Conservation (phyloP, 192 early-diverging fungal genomes). For the Mortierella hygrophila region DNA sequence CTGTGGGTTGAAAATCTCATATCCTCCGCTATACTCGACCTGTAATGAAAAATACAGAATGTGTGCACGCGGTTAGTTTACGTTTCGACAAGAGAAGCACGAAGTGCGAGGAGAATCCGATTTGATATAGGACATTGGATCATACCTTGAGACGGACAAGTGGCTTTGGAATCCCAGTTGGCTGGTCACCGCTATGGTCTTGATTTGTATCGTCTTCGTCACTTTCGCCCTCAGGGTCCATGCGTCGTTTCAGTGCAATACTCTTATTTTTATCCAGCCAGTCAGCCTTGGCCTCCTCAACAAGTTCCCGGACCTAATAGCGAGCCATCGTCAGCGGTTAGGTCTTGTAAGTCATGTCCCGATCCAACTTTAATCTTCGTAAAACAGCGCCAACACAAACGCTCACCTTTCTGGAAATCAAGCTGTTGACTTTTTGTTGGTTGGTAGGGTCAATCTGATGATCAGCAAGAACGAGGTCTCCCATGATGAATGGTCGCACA, state of each 20-base stretch:
- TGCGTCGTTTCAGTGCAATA: slow-evolving; percentile 28
- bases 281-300: slow-evolving; percentile 72
- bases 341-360: not conserved
- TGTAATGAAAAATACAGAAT: not conserved
- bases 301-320: slow-evolving; percentile 68
- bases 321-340: not conserved
- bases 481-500: slow-evolving; percentile 91
- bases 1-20: slow-evolving; percentile 86
- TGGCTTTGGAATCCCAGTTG: slow-evolving; percentile 61
- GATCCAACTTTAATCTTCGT: not conserved
- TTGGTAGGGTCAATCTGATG: slow-evolving; percentile 66
- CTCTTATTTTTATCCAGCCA: slow-evolving; percentile 63
- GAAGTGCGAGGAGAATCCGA: not conserved
- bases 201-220: slow-evolving; percentile 36
- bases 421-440: slow-evolving; percentile 64
- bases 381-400: not conserved
- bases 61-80: not conserved
- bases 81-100: not conserved
- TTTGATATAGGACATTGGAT: too few relatives aligned
- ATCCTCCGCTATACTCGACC: slow-evolving; percentile 92
- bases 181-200: not conserved
- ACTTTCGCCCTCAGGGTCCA: slow-evolving; percentile 49
- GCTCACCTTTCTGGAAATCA: slow-evolving; percentile 66
- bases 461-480: slow-evolving; percentile 72
- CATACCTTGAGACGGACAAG: slow-evolving; percentile 78